A percentile compares a stretch with the other conserved stretches of the same genome.
phyloP scores from a whole-genome alignment of 1,284 basidiomycete species.

The Trichosporon sp. region DNA sequence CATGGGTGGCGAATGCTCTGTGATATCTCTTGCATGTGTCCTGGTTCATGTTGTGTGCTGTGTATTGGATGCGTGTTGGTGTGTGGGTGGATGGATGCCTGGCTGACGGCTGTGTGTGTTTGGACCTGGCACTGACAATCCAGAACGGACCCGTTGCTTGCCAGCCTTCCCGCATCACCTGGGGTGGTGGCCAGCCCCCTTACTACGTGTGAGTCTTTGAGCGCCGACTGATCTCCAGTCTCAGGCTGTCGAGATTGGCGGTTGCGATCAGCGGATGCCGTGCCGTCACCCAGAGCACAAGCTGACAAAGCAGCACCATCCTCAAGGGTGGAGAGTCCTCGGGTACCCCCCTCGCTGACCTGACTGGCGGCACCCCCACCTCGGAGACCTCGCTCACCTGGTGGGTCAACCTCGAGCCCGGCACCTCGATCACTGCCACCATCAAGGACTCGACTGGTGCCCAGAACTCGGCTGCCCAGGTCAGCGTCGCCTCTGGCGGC shows the following conservation, averaged over 20 bases:
- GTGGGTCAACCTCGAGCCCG: conserved; percentile 63
- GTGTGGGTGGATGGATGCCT: conserved; percentile 6
- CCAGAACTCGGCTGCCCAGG: conserved; percentile 63
- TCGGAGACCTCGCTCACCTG: conserved; percentile 63
- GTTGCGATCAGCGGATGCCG: not conserved
- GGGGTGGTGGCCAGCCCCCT: conserved; percentile 64
- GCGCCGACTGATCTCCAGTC: not conserved
- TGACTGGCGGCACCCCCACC: conserved; percentile 42
- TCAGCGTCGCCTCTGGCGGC: conserved; percentile 61
- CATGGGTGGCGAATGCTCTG: not conserved
- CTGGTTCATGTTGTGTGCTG: not conserved
- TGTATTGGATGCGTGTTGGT: not conserved
- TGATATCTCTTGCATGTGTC: not conserved
- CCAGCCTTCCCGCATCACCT: conserved; percentile 58
- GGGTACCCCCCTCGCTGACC: conserved; percentile 61
- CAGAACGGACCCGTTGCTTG: conserved; percentile 19
- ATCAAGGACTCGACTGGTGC: conserved; percentile 58
- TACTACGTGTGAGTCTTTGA: conserved; percentile 63
- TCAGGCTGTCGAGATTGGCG: not conserved
- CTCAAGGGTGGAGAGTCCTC: conserved; percentile 69
- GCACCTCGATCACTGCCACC: conserved; percentile 55
- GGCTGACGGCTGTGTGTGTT: not conserved
- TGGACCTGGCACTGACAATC: conserved; percentile 27
- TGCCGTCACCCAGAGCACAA: not conserved
- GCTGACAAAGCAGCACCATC: conserved; percentile 53